Conservation (phyloP, 345 rosid genomes). For the Eucalyptus sp. region DNA sequence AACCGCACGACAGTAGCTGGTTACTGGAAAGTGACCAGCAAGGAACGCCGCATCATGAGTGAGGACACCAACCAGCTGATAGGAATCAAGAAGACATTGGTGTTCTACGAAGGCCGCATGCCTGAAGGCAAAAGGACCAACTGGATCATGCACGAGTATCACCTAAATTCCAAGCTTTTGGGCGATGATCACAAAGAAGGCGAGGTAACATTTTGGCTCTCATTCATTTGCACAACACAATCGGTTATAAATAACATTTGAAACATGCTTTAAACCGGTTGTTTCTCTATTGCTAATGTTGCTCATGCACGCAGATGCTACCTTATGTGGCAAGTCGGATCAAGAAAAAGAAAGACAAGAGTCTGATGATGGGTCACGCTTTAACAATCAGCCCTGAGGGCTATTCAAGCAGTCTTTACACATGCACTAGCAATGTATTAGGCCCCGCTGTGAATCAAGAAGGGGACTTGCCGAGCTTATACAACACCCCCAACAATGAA, state of each 20-base stretch:
- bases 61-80: not conserved
- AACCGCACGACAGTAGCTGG: constrained; percentile 19
- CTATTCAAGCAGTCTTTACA: not conserved
- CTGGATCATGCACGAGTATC: constrained; percentile 32
- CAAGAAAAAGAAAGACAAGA: not conserved
- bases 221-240: not conserved
- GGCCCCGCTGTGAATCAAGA: not conserved
- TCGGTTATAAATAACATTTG: not conserved
- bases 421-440: not conserved
- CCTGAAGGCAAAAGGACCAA: not conserved
- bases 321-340: not conserved
- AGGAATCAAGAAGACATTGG: constrained; percentile 27
- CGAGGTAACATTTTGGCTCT: not conserved
- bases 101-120: constrained; percentile 6
- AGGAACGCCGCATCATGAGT: not conserved
- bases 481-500: not conserved
- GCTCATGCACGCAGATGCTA: not conserved
- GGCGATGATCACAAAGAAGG: not conserved
- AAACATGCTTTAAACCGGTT: not conserved
- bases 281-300: not conserved
- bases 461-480: not conserved
- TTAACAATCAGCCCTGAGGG: not conserved
- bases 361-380: not conserved
- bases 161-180: not conserved
- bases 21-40: constrained; percentile 45